A percentile compares a stretch with the other conserved stretches of the same genome.
These are phyloP conservation scores for Coemansia sp. DNA, from an alignment of 192 early-diverging fungal genomes.

Conservation along the genomic window DNA sequence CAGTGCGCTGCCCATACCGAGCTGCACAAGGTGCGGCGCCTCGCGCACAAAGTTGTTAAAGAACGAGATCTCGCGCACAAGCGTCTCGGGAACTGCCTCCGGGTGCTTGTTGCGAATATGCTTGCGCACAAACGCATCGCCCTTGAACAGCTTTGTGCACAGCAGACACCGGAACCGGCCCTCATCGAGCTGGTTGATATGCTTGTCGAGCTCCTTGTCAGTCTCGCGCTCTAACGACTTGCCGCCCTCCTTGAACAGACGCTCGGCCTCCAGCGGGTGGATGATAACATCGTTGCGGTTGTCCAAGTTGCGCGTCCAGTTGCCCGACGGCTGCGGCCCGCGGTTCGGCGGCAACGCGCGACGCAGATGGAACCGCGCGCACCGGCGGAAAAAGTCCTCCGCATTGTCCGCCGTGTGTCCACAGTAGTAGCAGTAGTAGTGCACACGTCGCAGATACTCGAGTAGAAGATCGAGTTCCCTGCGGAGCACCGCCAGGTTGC, in stretches of 20 bases:
- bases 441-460: constrained; percentile 84
- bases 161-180: constrained; percentile 86
- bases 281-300: constrained; percentile 59
- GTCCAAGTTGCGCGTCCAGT: constrained; percentile 51
- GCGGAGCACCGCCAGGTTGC: constrained; percentile 22
- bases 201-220: constrained; percentile 40
- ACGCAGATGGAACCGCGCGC: constrained; percentile 62
- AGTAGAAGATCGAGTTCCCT: constrained; percentile 77
- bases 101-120: constrained; percentile 91
- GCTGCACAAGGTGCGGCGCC: constrained; percentile 72
- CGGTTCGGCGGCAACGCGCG: constrained; percentile 33
- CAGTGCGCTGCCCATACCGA: constrained; percentile 39
- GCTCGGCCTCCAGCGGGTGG: constrained; percentile 49
- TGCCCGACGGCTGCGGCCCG: constrained; percentile 43
- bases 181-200: constrained; percentile 61
- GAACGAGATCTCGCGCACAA: constrained; percentile 68
- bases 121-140: constrained; percentile 90
- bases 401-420: constrained; percentile 76
- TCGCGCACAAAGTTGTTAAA: constrained; percentile 92
- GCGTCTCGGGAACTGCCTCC: constrained; percentile 58
- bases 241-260: constrained; percentile 55
- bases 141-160: constrained; percentile 95
- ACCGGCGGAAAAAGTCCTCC: constrained; percentile 86
- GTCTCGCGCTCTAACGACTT: constrained; percentile 55
- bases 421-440: constrained; percentile 96